phyloP scores from a whole-genome alignment of 345 rosid species.

The Mangifera indica region DNA sequence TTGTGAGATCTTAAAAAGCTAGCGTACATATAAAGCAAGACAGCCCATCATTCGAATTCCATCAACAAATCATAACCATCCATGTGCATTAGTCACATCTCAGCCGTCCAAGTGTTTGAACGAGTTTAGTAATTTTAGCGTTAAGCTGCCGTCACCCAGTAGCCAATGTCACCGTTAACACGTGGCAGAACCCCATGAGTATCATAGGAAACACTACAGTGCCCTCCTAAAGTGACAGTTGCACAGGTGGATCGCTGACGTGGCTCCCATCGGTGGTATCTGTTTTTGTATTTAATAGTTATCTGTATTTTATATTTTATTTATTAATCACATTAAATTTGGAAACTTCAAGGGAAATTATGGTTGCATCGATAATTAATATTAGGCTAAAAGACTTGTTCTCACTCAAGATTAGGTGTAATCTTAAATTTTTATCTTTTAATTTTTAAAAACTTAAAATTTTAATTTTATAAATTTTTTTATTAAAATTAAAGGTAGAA shows the following conservation, averaged over 20 bases:
- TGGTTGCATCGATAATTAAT: too few species aligned
- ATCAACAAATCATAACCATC: constrained; percentile 18
- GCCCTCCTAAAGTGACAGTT: constrained; percentile 9
- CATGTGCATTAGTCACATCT: neutral
- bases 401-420: too few species aligned
- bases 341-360: too few species aligned
- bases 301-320: neutral
- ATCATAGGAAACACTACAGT: neutral
- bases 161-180: constrained; percentile 20
- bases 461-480: too few species aligned
- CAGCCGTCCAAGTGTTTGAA: constrained; percentile 15
- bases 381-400: too few species aligned
- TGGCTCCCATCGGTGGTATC: neutral
- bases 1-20: neutral
- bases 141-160: constrained; percentile 24
- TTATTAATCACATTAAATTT: neutral
- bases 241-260: neutral
- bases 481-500: too few species aligned
- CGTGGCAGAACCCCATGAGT: constrained; percentile 42
- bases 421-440: too few species aligned
- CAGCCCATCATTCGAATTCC: constrained; percentile 16
- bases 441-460: too few species aligned
- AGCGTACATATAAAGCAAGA: constrained; percentile 38
- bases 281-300: too few species aligned
- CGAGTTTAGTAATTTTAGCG: constrained; percentile 3